Evolutionary conservation across 1,284 basidiomycete species (phyloP), one percentile per base, ranked within the genome.

Genomic region (Trichosporon sp.): DNA sequence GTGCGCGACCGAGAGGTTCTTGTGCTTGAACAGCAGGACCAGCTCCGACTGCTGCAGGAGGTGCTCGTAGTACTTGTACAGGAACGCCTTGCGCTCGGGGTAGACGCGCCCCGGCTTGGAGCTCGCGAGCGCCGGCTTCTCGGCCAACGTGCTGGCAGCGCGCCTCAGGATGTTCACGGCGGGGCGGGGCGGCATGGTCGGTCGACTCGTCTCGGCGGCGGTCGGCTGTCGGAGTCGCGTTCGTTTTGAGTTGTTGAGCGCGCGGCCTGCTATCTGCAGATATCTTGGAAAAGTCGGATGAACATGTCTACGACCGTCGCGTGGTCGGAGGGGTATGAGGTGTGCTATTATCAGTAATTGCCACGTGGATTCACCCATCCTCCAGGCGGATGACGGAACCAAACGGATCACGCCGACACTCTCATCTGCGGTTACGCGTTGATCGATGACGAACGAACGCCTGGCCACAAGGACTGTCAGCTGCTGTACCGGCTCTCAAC

Each of bases 21-120:
- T 74, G 52, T 80, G 80, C 27, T 78, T 73, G 70, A 82, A 81
- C 49, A 83, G 70, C 11, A 83, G 70, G 60, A 82, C 73, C 36
- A 81, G 68, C 13, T 75, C 66, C 40, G 77, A 77, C 7, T 65
- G 58, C 4, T 67, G 37, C 44, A 82, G 67, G n/a, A 82, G 73
- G 65, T 81, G 75, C 52, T 61, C 60, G 69, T 82, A 81, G 57
- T 75, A 73, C 23, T 71, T 64, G 72, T 75, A 78, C 32, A 82
- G 71, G 66, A 78, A 78, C 21, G 74, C 68, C 70, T 83, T 83
- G 61, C 81, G 75, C 23, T 72, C 68, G 36, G 74, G 68, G 69
- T 74, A 80, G 56, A 74, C 66, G 32, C 78, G 69, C 49, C 56
- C 58, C 1, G 66, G 56, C 40, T 64, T 27, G 31, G 59, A 6